Evolutionary conservation across 805 yeast species (phyloP), one percentile per base, ranked within the genome.

Genomic region (Scheffersomyces stipitis): DNA sequence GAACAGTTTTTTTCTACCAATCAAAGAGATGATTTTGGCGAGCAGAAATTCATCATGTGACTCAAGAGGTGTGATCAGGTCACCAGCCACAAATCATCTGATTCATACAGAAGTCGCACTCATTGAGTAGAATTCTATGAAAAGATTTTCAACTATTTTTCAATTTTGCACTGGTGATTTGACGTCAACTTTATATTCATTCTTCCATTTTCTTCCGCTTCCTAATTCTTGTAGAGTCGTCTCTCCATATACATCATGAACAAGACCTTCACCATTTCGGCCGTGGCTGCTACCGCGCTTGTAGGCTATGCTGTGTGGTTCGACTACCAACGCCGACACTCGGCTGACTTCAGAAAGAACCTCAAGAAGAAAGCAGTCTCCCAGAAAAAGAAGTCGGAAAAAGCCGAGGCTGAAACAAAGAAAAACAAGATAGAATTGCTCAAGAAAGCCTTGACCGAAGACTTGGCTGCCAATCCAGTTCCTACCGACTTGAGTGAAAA

Each of bases 321-420:
- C 57, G 99, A 93, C 69, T 86, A 89, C 73, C 76, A 76, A 66
- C 87, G 99, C 69, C 86, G 98, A 69, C 73, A 74, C 64, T 80
- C 84, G 40, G 63, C 85, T 15, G 85, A 78, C 40, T 95, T 93
- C 75, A 86, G 99, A 73, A 81, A 76, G 54, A 60, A 76, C 31
- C 74, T 93, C 54, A 78, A 78, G 56, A 80, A 78, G 60, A 74
- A 76, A 56, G 75, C 81, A 40, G 76, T 74, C 54, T 72, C 76
- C 52, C 85, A 83, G 50, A 72, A 73, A 43, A 80, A 80, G 56
- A 62, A 68, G 46, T 76, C 78, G 40, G 73, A 76, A 49, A 70
- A 71, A 49, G 66, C 28, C 62, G 40, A 76, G 75, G 79, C 77
- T 44, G 75, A 77, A 54, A 75, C 74, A 40, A 80, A 79, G 60